A percentile compares a stretch with the other conserved stretches of the same genome.
Evolutionary conservation across 768 basidiomycete species (phyloP).

Genomic region (Imleria badia): DNA sequence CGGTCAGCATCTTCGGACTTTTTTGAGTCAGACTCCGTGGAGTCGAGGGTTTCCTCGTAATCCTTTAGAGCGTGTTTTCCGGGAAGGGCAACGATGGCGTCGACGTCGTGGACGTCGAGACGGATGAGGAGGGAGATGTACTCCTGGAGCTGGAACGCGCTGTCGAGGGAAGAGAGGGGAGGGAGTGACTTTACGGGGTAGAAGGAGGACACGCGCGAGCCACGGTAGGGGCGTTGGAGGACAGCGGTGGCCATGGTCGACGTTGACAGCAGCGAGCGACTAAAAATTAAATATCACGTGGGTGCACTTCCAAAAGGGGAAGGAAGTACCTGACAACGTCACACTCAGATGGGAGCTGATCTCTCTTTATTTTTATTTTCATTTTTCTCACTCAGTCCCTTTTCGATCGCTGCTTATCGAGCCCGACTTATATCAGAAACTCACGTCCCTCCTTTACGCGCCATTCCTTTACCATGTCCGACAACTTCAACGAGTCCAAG

Average conservation of each 20-base stretch:
- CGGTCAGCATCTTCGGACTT: slow-evolving; percentile 29
- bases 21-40: slow-evolving; percentile 33
- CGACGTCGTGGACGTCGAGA: slow-evolving; percentile 85
- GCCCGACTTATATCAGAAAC: slow-evolving; percentile 13
- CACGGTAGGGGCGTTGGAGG: slow-evolving; percentile 68
- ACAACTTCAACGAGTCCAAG: slow-evolving; percentile 18
- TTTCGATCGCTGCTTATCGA: slow-evolving; percentile 12
- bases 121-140: slow-evolving; percentile 89
- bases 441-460: slow-evolving; percentile 5
- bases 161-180: slow-evolving; percentile 72
- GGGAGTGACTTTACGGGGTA: slow-evolving; percentile 75
- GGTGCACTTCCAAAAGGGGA: neutral
- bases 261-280: neutral
- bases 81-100: slow-evolving; percentile 76
- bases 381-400: neutral
- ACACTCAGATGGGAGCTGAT: neutral
- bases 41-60: slow-evolving; percentile 19
- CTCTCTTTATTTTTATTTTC: neutral
- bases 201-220: slow-evolving; percentile 76
- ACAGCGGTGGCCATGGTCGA: slow-evolving; percentile 17
- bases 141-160: slow-evolving; percentile 93
- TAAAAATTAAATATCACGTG: slow-evolving; percentile 15
- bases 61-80: slow-evolving; percentile 39
- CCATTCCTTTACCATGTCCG: slow-evolving; percentile 24
- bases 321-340: slow-evolving; percentile 8